Conservation (phyloP, 352 stramenopile species). For the Phytopythium vexans region DNA sequence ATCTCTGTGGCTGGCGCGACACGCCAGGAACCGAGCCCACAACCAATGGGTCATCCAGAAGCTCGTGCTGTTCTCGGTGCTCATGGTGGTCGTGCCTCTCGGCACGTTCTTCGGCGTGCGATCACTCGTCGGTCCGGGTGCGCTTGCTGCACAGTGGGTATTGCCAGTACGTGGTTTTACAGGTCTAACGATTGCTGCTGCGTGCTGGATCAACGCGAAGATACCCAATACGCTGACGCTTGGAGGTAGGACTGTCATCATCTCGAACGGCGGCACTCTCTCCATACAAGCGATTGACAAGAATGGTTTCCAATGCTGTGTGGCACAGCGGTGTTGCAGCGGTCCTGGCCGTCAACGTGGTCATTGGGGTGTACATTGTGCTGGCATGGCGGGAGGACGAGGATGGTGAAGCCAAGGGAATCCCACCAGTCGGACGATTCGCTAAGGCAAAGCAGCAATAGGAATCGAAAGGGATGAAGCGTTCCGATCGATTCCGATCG, state of each 20-base stretch:
- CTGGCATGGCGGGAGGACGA: constrained; percentile 67
- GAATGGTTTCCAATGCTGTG: not conserved
- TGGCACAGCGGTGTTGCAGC: constrained; percentile 55
- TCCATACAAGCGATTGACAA: not conserved
- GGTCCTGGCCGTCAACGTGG: constrained; percentile 72
- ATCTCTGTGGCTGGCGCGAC: not conserved
- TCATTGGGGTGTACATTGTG: constrained; percentile 76
- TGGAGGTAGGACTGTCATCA: constrained; percentile 46
- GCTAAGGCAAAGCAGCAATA: constrained; percentile 50
- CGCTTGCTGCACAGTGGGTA: not conserved
- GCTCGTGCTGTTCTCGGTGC: constrained; percentile 61
- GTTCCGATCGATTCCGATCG: no score
- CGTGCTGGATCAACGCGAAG: constrained; percentile 10
- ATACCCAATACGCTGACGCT: constrained; percentile 48
- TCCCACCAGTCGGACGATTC: constrained; percentile 54
- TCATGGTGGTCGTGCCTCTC: constrained; percentile 65
- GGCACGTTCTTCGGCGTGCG: constrained; percentile 62
- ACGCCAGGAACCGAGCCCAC: constrained; percentile 57
- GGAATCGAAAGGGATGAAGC: not conserved
- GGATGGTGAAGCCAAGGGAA: constrained; percentile 30
- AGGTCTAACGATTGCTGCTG: not conserved
- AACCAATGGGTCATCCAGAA: constrained; percentile 76
- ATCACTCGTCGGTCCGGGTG: constrained; percentile 42
- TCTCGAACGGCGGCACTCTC: not conserved
- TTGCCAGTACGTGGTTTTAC: not conserved